Evolutionary conservation across 495 filamentous ascomycete genomes (phyloP).

Genomic region (Penicillium lividum): DNA sequence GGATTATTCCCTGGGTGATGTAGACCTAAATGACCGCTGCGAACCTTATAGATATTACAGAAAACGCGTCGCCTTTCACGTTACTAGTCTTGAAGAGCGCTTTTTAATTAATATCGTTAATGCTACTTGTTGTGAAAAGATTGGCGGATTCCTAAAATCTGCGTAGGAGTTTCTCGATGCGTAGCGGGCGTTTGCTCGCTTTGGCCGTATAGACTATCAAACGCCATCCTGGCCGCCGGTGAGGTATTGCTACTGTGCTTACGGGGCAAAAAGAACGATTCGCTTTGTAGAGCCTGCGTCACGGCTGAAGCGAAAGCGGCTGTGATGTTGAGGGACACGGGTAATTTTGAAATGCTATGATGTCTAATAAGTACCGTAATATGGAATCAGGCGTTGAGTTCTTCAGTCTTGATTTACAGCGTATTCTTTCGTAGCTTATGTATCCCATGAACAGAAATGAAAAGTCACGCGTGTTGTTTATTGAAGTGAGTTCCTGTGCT

Average conservation of each 20-base stretch:
- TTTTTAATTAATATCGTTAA: constrained; percentile 2
- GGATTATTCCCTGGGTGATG: constrained; percentile 1
- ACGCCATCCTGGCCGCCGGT: neutral
- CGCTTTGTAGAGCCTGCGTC: neutral
- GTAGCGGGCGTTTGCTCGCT: constrained; percentile 7
- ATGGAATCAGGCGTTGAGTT: neutral
- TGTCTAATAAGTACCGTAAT: neutral
- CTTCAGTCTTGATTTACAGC: neutral
- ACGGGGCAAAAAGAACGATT: neutral
- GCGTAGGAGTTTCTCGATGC: constrained; percentile 6
- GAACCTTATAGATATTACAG: constrained; percentile 13
- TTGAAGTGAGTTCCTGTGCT: no score
- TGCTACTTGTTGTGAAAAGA: neutral
- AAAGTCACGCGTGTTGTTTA: no score
- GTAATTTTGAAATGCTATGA: neutral
- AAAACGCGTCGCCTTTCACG: constrained; percentile 6
- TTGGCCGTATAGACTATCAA: constrained; percentile 14
- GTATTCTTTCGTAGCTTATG: no score
- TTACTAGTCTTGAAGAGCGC: constrained; percentile 11
- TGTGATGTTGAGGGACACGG: neutral
- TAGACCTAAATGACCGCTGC: constrained; percentile 13
- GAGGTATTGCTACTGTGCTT: neutral
- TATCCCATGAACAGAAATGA: no score
- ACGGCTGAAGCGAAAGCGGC: neutral
- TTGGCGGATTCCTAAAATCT: constrained; percentile 16